Conservation (phyloP, 306 rosid genomes). For the Sindora glabra region DNA sequence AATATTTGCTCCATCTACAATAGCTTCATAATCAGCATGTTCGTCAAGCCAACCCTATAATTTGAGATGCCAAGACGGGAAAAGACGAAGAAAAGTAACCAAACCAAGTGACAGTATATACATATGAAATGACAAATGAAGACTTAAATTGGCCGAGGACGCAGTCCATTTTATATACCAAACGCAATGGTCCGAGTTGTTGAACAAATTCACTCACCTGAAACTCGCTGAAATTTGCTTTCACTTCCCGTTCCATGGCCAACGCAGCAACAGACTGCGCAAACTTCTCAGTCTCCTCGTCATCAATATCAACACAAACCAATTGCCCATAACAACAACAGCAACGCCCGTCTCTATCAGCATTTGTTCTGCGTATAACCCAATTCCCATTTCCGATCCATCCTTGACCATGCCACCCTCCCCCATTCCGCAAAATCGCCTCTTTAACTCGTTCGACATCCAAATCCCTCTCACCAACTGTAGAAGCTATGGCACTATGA, state of each 20-base stretch:
- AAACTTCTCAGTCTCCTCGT: slow-evolving; percentile 57
- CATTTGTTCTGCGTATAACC: slow-evolving; percentile 35
- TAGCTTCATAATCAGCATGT: slow-evolving; percentile 48
- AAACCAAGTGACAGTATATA: neutral
- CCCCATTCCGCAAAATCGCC: slow-evolving; percentile 52
- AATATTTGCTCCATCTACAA: slow-evolving; percentile 87
- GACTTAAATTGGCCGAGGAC: neutral
- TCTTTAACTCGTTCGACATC: slow-evolving; percentile 34
- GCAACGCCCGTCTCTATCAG: slow-evolving; percentile 42
- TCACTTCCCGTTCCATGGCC: slow-evolving; percentile 73
- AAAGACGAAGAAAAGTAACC: neutral
- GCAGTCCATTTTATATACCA: neutral
- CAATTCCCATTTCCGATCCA: slow-evolving; percentile 87
- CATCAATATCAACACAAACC: slow-evolving; percentile 72
- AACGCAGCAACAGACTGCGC: slow-evolving; percentile 53
- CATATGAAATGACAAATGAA: neutral
- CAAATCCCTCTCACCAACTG: slow-evolving; percentile 34
- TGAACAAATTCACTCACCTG: slow-evolving; percentile 38
- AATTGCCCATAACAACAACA: slow-evolving; percentile 49
- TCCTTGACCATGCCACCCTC: slow-evolving; percentile 95
- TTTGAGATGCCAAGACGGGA: neutral
- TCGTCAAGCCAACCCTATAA: slow-evolving; percentile 64
- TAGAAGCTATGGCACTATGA: slow-evolving; percentile 33
- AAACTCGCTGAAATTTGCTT: slow-evolving; percentile 61
- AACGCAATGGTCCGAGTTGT: neutral